Percentiles rank a stretch among this genome's conserved stretches.
Evolutionary conservation across 805 yeast genomes (phyloP).

Genomic region (Teunomyces lycoperdinae): DNA sequence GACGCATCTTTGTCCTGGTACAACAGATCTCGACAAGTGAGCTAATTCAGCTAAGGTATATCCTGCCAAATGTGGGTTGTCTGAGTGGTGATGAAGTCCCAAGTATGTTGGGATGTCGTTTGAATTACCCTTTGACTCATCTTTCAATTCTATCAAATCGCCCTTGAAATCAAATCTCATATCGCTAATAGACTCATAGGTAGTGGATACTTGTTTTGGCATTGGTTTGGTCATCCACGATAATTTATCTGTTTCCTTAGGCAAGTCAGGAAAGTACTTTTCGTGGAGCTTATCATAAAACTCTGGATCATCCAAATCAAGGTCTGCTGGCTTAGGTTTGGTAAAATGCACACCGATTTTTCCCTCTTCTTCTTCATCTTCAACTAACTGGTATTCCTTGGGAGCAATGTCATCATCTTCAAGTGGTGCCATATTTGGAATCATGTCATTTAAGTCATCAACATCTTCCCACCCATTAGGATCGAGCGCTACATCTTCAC

Average conservation of each 20-base stretch:
- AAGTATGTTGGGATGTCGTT: slow-evolving; percentile 46
- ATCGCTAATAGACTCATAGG: slow-evolving; percentile 57
- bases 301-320: slow-evolving; percentile 73
- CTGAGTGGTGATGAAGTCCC: slow-evolving; percentile 92
- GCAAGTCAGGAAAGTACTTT: slow-evolving; percentile 86
- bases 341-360: slow-evolving; percentile 62
- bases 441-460: slow-evolving; percentile 49
- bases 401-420: slow-evolving; percentile 36
- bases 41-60: slow-evolving; percentile 83
- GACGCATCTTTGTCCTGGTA: slow-evolving; percentile 81
- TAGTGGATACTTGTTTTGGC: slow-evolving; percentile 37
- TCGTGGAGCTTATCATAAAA: slow-evolving; percentile 77
- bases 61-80: slow-evolving; percentile 86
- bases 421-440: slow-evolving; percentile 37
- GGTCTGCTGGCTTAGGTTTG: slow-evolving; percentile 40
- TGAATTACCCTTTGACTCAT: slow-evolving; percentile 15
- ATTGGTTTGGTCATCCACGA: slow-evolving; percentile 88
- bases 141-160: slow-evolving; percentile 54
- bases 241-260: slow-evolving; percentile 73
- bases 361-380: slow-evolving; percentile 41
- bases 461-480: slow-evolving; percentile 49
- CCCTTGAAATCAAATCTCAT: slow-evolving; percentile 90
- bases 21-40: slow-evolving; percentile 72
- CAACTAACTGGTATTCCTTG: slow-evolving; percentile 38
- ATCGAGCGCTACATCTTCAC: slow-evolving; percentile 20